Base-by-base conservation (phyloP, 495 filamentous ascomycete species). In the Aspergillus baeticus region DNA sequence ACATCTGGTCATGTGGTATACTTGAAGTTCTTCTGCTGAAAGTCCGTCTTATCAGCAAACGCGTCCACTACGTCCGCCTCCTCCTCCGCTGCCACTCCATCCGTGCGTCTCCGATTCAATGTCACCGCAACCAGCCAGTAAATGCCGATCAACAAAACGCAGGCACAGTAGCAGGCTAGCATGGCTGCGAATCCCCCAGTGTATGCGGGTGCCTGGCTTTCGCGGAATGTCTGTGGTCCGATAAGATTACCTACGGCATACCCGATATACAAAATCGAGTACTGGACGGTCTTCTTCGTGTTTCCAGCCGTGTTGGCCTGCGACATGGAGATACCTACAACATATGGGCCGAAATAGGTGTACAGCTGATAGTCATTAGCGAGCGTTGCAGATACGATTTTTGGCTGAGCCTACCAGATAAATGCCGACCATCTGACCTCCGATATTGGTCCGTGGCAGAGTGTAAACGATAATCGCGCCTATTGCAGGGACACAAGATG, bases 221-320 rank as follows among this genome's bases (percentile, higher is more conserved):
- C 64, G n/a, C 76, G 76, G 60, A 87, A 87, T 6, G 81, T 76
- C 59, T 84, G 82, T 2, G 83, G 83, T 0, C 83, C 82, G 65
- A 86, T 84, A 7, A 29, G 35, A 51, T 33, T 64, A 53, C 69
- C 67, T 3, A 65, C 55, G 13, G 63, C 67, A 42, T 68, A 70
- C 6, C 60, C 66, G 37, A 73, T 54, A 22, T 65, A 73, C 34
- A 70, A 56, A 26, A 70, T 56, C 0, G 66, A 63, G 23, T 68
- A 65, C 43, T 67, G 59, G 4, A 63, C 63, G 15, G 56, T 55
- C 29, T 69, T 70, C 51, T 73, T 73, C 21, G 64, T 69, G 54
- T 69, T 64, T 1, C 74, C 74, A 5, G 66, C 65, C 2, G 71
- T 73, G 38, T 77, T 77, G 17, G 72, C 70, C 56, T 70, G 69